These are phyloP conservation scores for Colletotrichum gloeosporioides DNA, from an alignment of 2,329 filamentous ascomycete species.

Conservation along the genomic window DNA sequence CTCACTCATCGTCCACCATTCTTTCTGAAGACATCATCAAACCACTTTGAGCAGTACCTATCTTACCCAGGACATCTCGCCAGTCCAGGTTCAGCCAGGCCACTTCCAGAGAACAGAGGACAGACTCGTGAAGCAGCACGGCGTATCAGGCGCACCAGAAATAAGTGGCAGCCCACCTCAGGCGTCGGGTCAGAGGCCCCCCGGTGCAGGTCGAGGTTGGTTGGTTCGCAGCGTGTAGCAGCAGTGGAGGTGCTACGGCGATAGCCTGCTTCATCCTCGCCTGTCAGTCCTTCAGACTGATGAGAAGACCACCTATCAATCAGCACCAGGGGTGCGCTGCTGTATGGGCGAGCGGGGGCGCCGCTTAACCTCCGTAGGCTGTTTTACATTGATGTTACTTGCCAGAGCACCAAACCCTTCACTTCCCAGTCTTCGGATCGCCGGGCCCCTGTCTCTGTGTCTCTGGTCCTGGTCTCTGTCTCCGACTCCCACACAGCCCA, in stretches of 20 bases:
- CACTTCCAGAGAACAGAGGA: not conserved
- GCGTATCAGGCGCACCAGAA: slow-evolving; percentile 10
- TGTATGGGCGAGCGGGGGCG: slow-evolving; percentile 20
- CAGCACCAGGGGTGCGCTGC: slow-evolving; percentile 7
- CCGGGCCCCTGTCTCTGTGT: not conserved
- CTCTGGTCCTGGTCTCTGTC: not conserved
- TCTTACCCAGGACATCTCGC: too few relatives aligned
- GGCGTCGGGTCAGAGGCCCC: not conserved
- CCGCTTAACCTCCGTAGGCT: slow-evolving; percentile 35
- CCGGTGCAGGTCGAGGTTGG: not conserved
- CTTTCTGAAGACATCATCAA: not conserved
- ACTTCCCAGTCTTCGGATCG: not conserved
- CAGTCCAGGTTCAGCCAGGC: too few relatives aligned
- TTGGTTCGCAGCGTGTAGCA: slow-evolving; percentile 17
- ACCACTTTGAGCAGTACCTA: not conserved
- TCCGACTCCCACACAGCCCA: slow-evolving; percentile 8
- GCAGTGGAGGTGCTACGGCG: slow-evolving; percentile 5
- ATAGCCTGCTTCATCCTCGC: not conserved
- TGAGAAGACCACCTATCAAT: not conserved
- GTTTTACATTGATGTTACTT: slow-evolving; percentile 40
- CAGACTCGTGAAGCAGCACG: slow-evolving; percentile 5
- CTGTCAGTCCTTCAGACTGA: not conserved
- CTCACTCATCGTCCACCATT: not conserved
- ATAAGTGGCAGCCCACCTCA: not conserved
- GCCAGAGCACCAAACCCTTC: not conserved